Evolutionary conservation across 2,329 filamentous ascomycete species (phyloP).

Genomic region (Xylaria sp.): DNA sequence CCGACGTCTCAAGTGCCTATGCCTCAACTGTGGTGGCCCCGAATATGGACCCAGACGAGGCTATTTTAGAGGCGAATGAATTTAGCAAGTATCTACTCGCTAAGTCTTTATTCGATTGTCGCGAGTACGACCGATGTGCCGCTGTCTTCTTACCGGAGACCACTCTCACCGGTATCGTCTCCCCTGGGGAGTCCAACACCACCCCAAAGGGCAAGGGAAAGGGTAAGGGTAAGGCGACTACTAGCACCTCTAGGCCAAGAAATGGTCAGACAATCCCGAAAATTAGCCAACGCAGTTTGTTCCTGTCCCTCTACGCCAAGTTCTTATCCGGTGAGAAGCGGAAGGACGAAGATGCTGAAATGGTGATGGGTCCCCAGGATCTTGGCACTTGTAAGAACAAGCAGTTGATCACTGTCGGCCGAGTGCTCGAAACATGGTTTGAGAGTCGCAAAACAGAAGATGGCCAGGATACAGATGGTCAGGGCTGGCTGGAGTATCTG

Average conservation of each 20-base stretch:
- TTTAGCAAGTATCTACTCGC: slow-evolving; percentile 86
- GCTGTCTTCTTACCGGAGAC: slow-evolving; percentile 86
- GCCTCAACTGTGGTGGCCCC: slow-evolving; percentile 61
- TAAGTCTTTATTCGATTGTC: slow-evolving; percentile 94
- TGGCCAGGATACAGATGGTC: slow-evolving; percentile 69
- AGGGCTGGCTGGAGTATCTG: slow-evolving; percentile 94
- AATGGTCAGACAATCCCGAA: slow-evolving; percentile 56
- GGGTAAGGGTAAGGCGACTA: slow-evolving; percentile 70
- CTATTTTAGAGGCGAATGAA: slow-evolving; percentile 79
- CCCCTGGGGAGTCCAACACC: slow-evolving; percentile 56
- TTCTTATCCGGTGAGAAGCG: slow-evolving; percentile 94
- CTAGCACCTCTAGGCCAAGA: slow-evolving; percentile 39
- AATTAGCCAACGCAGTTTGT: slow-evolving; percentile 90
- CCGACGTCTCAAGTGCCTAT: slow-evolving; percentile 54
- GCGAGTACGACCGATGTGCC: slow-evolving; percentile 93
- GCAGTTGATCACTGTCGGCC: slow-evolving; percentile 79
- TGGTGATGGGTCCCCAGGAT: slow-evolving; percentile 94
- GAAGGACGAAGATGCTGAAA: slow-evolving; percentile 95
- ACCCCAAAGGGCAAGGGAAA: slow-evolving; percentile 71
- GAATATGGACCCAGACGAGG: slow-evolving; percentile 76
- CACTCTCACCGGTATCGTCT: slow-evolving; percentile 74
- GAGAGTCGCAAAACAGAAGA: slow-evolving; percentile 68
- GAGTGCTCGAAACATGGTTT: slow-evolving; percentile 85
- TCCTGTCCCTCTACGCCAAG: slow-evolving; percentile 91
- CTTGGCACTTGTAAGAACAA: slow-evolving; percentile 86